phyloP scores from a whole-genome alignment of 352 stramenopile species.

The Globisporangium emineosum region DNA sequence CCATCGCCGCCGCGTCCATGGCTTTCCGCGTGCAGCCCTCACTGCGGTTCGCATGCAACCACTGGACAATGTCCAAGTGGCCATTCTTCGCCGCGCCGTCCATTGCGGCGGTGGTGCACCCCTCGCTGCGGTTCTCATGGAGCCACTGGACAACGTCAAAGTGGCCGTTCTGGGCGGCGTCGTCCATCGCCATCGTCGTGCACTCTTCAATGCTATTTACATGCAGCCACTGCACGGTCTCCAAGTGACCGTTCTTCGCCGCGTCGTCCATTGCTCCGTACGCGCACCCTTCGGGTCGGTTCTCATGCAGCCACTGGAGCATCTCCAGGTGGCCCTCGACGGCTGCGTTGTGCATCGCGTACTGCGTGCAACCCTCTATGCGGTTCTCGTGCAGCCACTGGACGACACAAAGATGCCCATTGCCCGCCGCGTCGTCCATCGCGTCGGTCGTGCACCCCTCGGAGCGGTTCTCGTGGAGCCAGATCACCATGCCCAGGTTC shows the following conservation, averaged over 20 bases:
- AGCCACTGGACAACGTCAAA: constrained; percentile 17
- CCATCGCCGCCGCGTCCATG: constrained; percentile 18
- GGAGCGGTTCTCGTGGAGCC: constrained; percentile 18
- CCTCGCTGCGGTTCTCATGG: constrained; percentile 13
- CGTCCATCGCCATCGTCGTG: constrained; percentile 20
- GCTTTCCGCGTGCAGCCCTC: constrained; percentile 13
- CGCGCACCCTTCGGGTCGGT: constrained; percentile 26
- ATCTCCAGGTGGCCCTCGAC: constrained; percentile 21
- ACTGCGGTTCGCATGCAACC: constrained; percentile 5
- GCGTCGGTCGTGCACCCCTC: constrained; percentile 25
- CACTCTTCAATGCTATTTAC: constrained; percentile 15
- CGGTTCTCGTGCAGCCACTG: constrained; percentile 25
- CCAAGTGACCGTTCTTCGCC: constrained; percentile 11
- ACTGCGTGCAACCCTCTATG: constrained; percentile 22
- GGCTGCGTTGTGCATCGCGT: constrained; percentile 25
- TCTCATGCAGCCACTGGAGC: constrained; percentile 19
- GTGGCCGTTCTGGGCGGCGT: constrained; percentile 12
- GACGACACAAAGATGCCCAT: constrained; percentile 24
- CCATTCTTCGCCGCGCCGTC: constrained; percentile 12
- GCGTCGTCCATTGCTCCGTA: constrained; percentile 21
- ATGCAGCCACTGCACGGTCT: constrained; percentile 17
- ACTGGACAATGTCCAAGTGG: constrained; percentile 9
- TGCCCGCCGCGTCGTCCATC: constrained; percentile 25
- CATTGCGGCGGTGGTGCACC: constrained; percentile 19
- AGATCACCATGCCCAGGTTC: constrained; percentile 17